Percentiles rank a stretch among this genome's conserved stretches.
phyloP scores from a whole-genome alignment of 495 filamentous ascomycete genomes.

The Penicilliopsis zonata region DNA sequence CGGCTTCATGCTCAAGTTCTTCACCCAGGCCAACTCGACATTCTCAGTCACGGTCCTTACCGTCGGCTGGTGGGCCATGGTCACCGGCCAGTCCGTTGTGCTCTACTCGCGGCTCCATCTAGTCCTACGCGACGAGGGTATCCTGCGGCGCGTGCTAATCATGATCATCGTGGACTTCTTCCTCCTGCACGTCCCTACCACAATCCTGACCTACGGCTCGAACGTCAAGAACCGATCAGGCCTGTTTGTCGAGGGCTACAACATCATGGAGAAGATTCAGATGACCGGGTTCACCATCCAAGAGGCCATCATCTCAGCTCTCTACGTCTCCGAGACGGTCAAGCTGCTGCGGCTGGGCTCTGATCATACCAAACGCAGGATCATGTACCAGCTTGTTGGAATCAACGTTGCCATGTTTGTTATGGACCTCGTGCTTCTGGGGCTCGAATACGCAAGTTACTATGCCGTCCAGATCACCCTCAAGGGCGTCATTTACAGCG shows the following conservation, averaged over 20 bases:
- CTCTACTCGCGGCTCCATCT: conserved; percentile 40
- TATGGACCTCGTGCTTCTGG: conserved; percentile 37
- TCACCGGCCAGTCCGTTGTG: conserved; percentile 39
- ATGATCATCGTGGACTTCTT: conserved; percentile 36
- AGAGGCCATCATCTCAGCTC: conserved; percentile 42
- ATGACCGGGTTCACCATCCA: conserved; percentile 45
- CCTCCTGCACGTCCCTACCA: conserved; percentile 36
- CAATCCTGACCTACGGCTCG: conserved; percentile 35
- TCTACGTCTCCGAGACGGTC: conserved; percentile 45
- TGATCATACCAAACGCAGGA: conserved; percentile 26
- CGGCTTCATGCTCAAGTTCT: conserved; percentile 41
- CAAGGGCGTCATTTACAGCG: conserved; percentile 48
- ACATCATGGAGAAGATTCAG: conserved; percentile 44
- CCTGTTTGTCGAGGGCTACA: conserved; percentile 32
- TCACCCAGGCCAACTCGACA: conserved; percentile 19
- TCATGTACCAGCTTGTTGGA: conserved; percentile 42
- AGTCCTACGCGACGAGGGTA: conserved; percentile 32
- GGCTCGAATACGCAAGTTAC: conserved; percentile 36
- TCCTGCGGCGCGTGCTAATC: conserved; percentile 24
- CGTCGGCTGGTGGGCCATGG: conserved; percentile 42
- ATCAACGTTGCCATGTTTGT: conserved; percentile 41
- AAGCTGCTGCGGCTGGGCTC: conserved; percentile 36
- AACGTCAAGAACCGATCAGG: conserved; percentile 19
- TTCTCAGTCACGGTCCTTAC: conserved; percentile 33
- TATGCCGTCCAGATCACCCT: conserved; percentile 43